Percentiles rank a stretch among this genome's conserved stretches.
Evolutionary conservation across 257 asterid species (phyloP).

Genomic region (Verbena officinalis): DNA sequence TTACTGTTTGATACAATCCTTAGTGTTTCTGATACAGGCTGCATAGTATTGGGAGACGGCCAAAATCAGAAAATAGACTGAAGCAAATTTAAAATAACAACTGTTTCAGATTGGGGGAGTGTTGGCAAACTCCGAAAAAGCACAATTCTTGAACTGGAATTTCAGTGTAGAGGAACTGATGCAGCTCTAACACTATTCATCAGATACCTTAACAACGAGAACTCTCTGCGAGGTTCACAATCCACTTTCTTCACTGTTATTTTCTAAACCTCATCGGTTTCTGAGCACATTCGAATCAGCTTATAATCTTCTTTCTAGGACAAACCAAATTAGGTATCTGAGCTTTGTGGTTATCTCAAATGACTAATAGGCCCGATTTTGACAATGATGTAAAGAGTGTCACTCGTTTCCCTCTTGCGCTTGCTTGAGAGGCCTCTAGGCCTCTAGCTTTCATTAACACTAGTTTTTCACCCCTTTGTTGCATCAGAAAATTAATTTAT

Average conservation of each 20-base stretch:
- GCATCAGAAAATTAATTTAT: too few species aligned
- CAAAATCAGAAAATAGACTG: background rate
- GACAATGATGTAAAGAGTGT: slow-evolving; percentile 74
- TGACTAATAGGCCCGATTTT: slow-evolving; percentile 50
- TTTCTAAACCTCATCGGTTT: too few species aligned
- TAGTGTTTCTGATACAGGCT: slow-evolving; percentile 21
- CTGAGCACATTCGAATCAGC: slow-evolving; percentile 25
- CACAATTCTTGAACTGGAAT: slow-evolving; percentile 92
- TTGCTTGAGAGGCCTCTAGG: slow-evolving; percentile 97
- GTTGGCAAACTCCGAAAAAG: too few species aligned
- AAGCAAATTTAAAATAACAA: background rate
- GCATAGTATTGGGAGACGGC: background rate
- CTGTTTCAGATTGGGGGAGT: too few species aligned
- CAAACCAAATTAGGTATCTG: slow-evolving; percentile 86
- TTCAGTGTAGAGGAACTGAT: slow-evolving; percentile 78
- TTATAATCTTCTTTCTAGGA: slow-evolving; percentile 51
- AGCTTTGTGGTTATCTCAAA: slow-evolving; percentile 86
- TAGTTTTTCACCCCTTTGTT: too few species aligned
- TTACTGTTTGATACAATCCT: slow-evolving; percentile 14
- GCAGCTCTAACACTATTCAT: slow-evolving; percentile 76
- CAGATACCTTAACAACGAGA: slow-evolving; percentile 65
- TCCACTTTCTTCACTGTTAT: too few species aligned
- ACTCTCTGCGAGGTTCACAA: slow-evolving; percentile 92
- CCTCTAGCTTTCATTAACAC: slow-evolving; percentile 84
- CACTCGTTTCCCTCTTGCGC: slow-evolving; percentile 79